Evolutionary conservation across 192 early-diverging fungal species (phyloP).

Genomic region (Entomortierella lignicola): DNA sequence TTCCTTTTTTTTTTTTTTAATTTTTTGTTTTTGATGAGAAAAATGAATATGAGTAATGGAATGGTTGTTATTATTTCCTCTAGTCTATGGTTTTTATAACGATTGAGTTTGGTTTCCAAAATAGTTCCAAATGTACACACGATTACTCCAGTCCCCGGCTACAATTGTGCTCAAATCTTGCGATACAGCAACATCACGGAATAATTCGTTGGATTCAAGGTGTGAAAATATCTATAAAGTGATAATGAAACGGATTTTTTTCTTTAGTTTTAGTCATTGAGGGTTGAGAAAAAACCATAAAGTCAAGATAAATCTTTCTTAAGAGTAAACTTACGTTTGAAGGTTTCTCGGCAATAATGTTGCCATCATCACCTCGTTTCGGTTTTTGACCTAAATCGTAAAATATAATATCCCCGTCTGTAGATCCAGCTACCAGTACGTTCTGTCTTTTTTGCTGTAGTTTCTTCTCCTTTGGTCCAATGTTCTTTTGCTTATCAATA

Average conservation of each 20-base stretch:
- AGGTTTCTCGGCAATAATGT: slow-evolving; percentile 37
- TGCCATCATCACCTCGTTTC: slow-evolving; percentile 15
- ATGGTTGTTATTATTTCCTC: too few relatives aligned
- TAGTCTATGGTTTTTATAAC: background rate
- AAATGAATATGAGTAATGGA: too few relatives aligned
- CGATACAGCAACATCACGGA: slow-evolving; percentile 39
- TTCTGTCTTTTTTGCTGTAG: slow-evolving; percentile 13
- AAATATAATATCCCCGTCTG: slow-evolving; percentile 31
- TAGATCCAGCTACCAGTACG: slow-evolving; percentile 31
- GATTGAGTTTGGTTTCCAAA: background rate
- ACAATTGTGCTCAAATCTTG: slow-evolving; percentile 45
- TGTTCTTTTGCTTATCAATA: background rate
- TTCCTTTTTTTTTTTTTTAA: background rate
- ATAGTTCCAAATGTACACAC: slow-evolving; percentile 36
- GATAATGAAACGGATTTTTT: background rate
- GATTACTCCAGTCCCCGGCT: slow-evolving; percentile 39
- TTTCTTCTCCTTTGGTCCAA: background rate
- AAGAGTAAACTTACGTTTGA: slow-evolving; percentile 10
- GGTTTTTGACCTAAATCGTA: slow-evolving; percentile 29
- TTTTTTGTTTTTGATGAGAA: background rate
- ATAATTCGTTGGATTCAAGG: slow-evolving; percentile 20
- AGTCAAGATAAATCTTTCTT: background rate
- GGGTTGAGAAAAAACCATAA: background rate
- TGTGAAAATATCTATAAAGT: slow-evolving; percentile 29
- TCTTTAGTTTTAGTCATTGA: background rate